Evolutionary conservation across 2,329 filamentous ascomycete species (phyloP).

Genomic region (Alternaria sp.): DNA sequence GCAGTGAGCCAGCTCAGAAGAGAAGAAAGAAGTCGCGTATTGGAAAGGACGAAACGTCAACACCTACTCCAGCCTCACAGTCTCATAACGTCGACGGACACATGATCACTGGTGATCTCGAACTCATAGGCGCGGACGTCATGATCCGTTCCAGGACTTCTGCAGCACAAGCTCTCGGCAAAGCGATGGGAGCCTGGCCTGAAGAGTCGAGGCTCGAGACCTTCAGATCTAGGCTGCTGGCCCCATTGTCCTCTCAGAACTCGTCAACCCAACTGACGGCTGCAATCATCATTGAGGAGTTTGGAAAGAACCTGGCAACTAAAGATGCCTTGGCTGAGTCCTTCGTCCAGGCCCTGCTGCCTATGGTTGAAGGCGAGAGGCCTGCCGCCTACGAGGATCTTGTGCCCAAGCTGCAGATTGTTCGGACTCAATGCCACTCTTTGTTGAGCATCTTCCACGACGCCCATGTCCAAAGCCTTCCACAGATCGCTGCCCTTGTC

Average conservation of each 20-base stretch:
- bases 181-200: conserved; percentile 81
- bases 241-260: conserved; percentile 72
- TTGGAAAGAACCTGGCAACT: conserved; percentile 63
- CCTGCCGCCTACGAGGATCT: conserved; percentile 87
- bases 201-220: conserved; percentile 61
- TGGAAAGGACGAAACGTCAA: conserved; percentile 64
- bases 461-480: conserved; percentile 64
- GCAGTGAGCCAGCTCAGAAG: conserved; percentile 68
- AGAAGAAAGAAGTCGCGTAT: conserved; percentile 83
- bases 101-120: conserved; percentile 96
- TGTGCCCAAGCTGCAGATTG: conserved; percentile 86
- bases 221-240: conserved; percentile 70
- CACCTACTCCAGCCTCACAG: conserved; percentile 64
- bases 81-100: conserved; percentile 93
- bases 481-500: conserved; percentile 84
- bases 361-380: conserved; percentile 80
- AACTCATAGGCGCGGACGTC: conserved; percentile 87
- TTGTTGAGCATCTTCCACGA: conserved; percentile 91
- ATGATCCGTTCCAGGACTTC: conserved; percentile 89
- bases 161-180: conserved; percentile 83
- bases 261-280: conserved; percentile 87
- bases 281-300: conserved; percentile 87
- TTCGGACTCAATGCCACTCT: conserved; percentile 88
- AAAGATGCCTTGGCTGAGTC: conserved; percentile 61
- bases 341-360: conserved; percentile 70